Percentiles rank a stretch among this genome's conserved stretches.
Evolutionary conservation across 768 basidiomycete species (phyloP).

Genomic region (Leccinum rimulosum): DNA sequence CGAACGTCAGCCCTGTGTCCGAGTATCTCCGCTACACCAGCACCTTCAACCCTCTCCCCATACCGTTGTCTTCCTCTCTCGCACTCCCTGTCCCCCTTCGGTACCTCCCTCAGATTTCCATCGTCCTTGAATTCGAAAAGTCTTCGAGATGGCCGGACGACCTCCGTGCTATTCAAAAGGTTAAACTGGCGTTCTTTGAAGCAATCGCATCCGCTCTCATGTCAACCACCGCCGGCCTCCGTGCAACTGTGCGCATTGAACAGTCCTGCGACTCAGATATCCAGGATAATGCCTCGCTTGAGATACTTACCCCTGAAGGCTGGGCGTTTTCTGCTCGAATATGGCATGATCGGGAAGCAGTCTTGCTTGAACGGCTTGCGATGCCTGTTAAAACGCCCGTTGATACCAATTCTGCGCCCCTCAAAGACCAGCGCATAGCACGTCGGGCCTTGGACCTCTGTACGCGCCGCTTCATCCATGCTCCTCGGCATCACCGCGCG

Average conservation of each 20-base stretch:
- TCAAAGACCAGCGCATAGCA: slow-evolving; percentile 52
- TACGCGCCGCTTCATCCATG: slow-evolving; percentile 69
- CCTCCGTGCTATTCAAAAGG: slow-evolving; percentile 85
- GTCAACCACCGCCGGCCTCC: slow-evolving; percentile 47
- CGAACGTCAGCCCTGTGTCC: slow-evolving; percentile 72
- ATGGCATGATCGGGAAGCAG: slow-evolving; percentile 84
- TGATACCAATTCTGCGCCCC: slow-evolving; percentile 7
- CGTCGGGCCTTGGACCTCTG: slow-evolving; percentile 58
- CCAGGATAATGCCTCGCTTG: slow-evolving; percentile 68
- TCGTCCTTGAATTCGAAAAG: slow-evolving; percentile 87
- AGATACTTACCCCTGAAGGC: slow-evolving; percentile 76
- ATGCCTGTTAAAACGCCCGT: slow-evolving; percentile 36
- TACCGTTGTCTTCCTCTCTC: slow-evolving; percentile 51
- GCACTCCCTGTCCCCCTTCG: slow-evolving; percentile 57
- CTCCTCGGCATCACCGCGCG: slow-evolving; percentile 82
- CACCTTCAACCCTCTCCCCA: slow-evolving; percentile 75
- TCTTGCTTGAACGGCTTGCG: slow-evolving; percentile 69
- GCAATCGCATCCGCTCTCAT: slow-evolving; percentile 68
- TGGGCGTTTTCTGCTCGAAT: slow-evolving; percentile 86
- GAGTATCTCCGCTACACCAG: slow-evolving; percentile 80
- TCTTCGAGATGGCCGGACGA: slow-evolving; percentile 96
- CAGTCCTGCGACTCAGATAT: slow-evolving; percentile 52
- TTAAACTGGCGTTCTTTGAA: slow-evolving; percentile 91
- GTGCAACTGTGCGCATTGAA: slow-evolving; percentile 58
- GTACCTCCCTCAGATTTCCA: slow-evolving; percentile 66